phyloP scores from a whole-genome alignment of 1,139 yeast species.

The Nematodospora anomalae region DNA sequence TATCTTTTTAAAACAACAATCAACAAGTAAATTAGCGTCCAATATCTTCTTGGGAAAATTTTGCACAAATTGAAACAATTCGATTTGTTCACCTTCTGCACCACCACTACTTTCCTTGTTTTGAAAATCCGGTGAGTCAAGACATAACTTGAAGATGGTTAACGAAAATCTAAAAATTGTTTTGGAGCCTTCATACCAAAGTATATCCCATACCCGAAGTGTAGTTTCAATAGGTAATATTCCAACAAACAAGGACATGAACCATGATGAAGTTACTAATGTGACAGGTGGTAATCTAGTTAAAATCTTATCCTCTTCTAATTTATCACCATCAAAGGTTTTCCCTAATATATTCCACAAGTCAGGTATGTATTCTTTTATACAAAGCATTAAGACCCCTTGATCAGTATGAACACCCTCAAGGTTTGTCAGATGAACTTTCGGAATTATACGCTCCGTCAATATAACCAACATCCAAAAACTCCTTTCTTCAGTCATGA shows the following conservation, averaged over 20 bases:
- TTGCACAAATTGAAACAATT: slow-evolving; percentile 83
- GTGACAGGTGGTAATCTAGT: slow-evolving; percentile 85
- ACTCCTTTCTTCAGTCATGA: slow-evolving; percentile 84
- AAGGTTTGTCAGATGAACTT: slow-evolving; percentile 83
- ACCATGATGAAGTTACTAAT: slow-evolving; percentile 94
- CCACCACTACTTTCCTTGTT: slow-evolving; percentile 17
- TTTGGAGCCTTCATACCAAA: slow-evolving; percentile 90
- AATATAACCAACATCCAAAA: slow-evolving; percentile 96
- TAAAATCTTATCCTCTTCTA: slow-evolving; percentile 62
- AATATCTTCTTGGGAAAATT: slow-evolving; percentile 71
- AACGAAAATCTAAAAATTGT: slow-evolving; percentile 80
- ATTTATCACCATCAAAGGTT: slow-evolving; percentile 41
- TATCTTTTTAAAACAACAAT: slow-evolving; percentile 70
- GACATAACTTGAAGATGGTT: slow-evolving; percentile 77
- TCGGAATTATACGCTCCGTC: slow-evolving; percentile 83
- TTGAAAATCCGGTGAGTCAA: slow-evolving; percentile 53
- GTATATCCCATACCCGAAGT: slow-evolving; percentile 88
- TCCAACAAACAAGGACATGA: slow-evolving; percentile 92
- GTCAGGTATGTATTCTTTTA: slow-evolving; percentile 79
- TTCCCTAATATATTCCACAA: slow-evolving; percentile 63
- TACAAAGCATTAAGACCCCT: slow-evolving; percentile 86
- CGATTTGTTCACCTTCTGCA: slow-evolving; percentile 67
- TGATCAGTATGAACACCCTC: slow-evolving; percentile 97
- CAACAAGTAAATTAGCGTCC: slow-evolving; percentile 71
- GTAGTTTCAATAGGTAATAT: slow-evolving; percentile 84